Evolutionary conservation across 441 rosid genomes (phyloP), one percentile per base, ranked within the genome.

Genomic region (Gossypium davidsonii): DNA sequence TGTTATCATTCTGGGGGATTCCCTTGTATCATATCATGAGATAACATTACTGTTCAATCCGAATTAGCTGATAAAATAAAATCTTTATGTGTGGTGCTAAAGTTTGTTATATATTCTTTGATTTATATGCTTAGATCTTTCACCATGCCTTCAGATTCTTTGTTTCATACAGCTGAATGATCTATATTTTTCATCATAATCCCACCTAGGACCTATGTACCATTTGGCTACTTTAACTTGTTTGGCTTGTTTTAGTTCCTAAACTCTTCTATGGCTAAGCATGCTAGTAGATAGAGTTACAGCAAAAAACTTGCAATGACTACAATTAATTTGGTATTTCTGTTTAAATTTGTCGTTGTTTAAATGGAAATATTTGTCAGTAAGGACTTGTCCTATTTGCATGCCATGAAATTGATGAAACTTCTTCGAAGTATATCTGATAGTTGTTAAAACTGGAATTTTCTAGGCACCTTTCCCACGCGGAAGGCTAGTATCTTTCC

Each of bases 251-350:
- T 42, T 52, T 28, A 26, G 15, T 51, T 28, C 17, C 21, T 68
- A 51, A 51, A 68, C 28, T 28, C 48, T 56, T 70, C 51, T 18
- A 37, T 18, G 0, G 34, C 48, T 17, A 25, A 55, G 63, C 6
- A 6, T 18, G 63, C 23, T 4, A 34, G 51, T 55, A 52, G 34
- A 53, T 70, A 53, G 62, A 53, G 20, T 8, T 31, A 53, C 12
- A 14, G 73, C 0, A 34, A 37, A 34, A 37, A 56, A 55, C 49
- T 23, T 55, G 37, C 64, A 55, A 37, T 10, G 26, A 20, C 21
- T 20, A 55, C 28, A 10, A 37, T 70, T 49, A 11, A n/a, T 70
- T 70, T 31, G 63, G 73, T 70, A 12, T 70, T 46, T 66, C 57
- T 14, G 14, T 56, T 56, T 48, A 34, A 44, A 11, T 18, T 42